Evolutionary conservation across 371 early-diverging fungal genomes (phyloP).

Genomic region (Saksenaea oblongispora): DNA sequence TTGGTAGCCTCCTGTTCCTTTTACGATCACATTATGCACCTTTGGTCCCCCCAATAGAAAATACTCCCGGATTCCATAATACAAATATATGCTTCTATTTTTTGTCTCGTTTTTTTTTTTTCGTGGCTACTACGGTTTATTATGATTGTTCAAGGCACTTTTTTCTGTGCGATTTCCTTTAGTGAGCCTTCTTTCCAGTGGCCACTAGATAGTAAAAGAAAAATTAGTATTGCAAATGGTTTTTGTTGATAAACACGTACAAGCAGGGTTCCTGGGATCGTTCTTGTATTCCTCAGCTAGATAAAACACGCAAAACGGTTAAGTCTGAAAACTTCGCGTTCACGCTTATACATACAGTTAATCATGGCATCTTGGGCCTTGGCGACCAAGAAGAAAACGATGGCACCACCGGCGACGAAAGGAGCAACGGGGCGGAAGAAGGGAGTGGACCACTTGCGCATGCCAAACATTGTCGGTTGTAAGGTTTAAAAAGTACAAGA

Average conservation of each 20-base stretch:
- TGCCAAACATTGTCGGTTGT: constrained; percentile 47
- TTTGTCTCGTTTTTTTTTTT: not conserved
- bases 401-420: constrained; percentile 47
- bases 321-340: not conserved
- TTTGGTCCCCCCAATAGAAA: constrained; percentile 63
- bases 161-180: constrained; percentile 13
- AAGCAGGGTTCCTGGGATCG: constrained; percentile 62
- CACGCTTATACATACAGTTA: constrained; percentile 33
- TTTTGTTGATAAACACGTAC: constrained; percentile 28
- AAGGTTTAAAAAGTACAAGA: not conserved
- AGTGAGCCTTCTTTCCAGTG: constrained; percentile 58
- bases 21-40: constrained; percentile 86
- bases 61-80: not conserved
- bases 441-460: constrained; percentile 56
- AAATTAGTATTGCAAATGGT: not conserved
- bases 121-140: not conserved
- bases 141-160: not conserved
- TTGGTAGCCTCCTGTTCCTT: constrained; percentile 90
- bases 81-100: not conserved
- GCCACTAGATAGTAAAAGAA: constrained; percentile 34
- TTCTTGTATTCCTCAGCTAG: constrained; percentile 54
- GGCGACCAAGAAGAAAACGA: constrained; percentile 48
- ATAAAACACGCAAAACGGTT: not conserved
- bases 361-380: constrained; percentile 56
- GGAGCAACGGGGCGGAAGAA: constrained; percentile 50